A percentile compares a stretch with the other conserved stretches of the same genome.
These are phyloP conservation scores for Phytophthora nicotianae DNA, from an alignment of 352 stramenopile species.

Conservation along the genomic window DNA sequence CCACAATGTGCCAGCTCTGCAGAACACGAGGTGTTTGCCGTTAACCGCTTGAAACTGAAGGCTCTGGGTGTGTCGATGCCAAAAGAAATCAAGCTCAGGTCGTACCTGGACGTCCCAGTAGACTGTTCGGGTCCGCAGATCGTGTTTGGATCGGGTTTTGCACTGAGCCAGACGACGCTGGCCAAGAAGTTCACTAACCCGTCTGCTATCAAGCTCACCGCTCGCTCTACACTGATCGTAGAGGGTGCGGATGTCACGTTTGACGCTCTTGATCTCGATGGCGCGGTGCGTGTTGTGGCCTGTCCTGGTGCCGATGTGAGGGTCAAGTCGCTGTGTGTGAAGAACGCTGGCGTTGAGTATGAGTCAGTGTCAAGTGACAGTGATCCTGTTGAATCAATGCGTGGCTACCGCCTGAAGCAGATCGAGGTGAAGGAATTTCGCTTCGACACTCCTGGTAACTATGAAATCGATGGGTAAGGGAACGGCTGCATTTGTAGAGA, in stretches of 20 bases:
- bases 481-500: no score
- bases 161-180: constrained; percentile 37
- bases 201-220: constrained; percentile 38
- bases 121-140: constrained; percentile 50
- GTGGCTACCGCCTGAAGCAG: constrained; percentile 56
- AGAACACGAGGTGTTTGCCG: constrained; percentile 67
- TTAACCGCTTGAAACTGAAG: constrained; percentile 50
- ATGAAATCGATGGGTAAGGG: constrained; percentile 48
- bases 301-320: constrained; percentile 51
- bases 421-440: constrained; percentile 45
- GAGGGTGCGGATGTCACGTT: constrained; percentile 52
- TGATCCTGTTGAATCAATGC: constrained; percentile 56
- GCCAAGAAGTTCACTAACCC: constrained; percentile 39
- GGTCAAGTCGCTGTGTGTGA: constrained; percentile 43
- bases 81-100: constrained; percentile 18
- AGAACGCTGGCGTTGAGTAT: constrained; percentile 61
- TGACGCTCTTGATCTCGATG: constrained; percentile 48
- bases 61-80: constrained; percentile 30
- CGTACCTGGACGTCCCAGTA: constrained; percentile 64
- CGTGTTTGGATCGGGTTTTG: constrained; percentile 49
- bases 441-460: constrained; percentile 53
- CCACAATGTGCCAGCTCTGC: constrained; percentile 70
- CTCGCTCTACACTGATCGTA: constrained; percentile 61
- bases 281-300: constrained; percentile 51
- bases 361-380: constrained; percentile 18